Percentiles rank a stretch among this genome's conserved stretches.
phyloP scores from a whole-genome alignment of 2,329 filamentous ascomycete genomes.

The Penicillium nordicum region DNA sequence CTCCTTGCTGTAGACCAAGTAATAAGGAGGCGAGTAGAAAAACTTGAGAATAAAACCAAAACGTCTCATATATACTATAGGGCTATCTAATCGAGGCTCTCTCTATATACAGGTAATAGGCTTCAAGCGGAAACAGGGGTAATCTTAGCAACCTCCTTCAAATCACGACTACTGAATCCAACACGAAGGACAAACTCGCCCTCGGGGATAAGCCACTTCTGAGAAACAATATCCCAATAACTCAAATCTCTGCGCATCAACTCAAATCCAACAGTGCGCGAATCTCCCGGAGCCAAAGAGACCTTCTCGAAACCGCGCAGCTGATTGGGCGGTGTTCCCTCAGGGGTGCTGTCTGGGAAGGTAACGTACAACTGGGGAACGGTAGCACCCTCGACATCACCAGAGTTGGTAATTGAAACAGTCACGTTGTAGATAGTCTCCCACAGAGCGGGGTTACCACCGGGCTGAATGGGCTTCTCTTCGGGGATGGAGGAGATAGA shows the following conservation, averaged over 20 bases:
- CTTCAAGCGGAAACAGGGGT: background rate
- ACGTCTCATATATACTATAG: background rate
- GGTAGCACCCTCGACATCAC: slow-evolving; percentile 64
- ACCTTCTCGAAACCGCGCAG: slow-evolving; percentile 64
- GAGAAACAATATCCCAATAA: slow-evolving; percentile 58
- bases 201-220: slow-evolving; percentile 54
- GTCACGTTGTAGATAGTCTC: slow-evolving; percentile 35
- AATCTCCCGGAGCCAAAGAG: slow-evolving; percentile 29
- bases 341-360: slow-evolving; percentile 11
- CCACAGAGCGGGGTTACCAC: slow-evolving; percentile 41
- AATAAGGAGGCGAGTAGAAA: too few species aligned
- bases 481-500: slow-evolving; percentile 7
- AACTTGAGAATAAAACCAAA: background rate
- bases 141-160: slow-evolving; percentile 1
- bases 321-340: slow-evolving; percentile 46
- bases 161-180: slow-evolving; percentile 18
- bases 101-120: background rate
- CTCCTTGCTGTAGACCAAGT: too few species aligned
- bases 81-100: background rate
- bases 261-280: slow-evolving; percentile 49
- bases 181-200: slow-evolving; percentile 14
- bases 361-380: slow-evolving; percentile 57
- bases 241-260: slow-evolving; percentile 61
- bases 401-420: slow-evolving; percentile 70
- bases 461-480: slow-evolving; percentile 39